Evolutionary conservation across 2,329 filamentous ascomycete genomes (phyloP).

Genomic region (Diaporthe velutina): DNA sequence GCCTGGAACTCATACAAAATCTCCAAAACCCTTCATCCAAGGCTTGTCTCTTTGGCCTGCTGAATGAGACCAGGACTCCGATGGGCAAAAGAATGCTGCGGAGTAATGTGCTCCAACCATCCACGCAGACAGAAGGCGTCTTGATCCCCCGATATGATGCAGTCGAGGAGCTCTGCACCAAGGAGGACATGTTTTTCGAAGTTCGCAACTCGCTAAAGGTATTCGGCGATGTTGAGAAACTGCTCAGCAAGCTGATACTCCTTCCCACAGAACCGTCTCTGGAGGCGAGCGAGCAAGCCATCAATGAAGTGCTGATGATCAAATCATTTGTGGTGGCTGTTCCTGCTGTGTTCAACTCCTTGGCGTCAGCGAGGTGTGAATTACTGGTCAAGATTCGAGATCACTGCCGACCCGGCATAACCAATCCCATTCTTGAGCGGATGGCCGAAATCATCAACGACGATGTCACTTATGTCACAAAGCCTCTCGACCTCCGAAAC

Average conservation of each 20-base stretch:
- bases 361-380: conserved; percentile 73
- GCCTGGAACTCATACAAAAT: conserved; percentile 92
- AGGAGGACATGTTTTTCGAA: conserved; percentile 87
- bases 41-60: conserved; percentile 84
- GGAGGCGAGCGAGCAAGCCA: conserved; percentile 79
- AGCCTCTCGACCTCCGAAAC: conserved; percentile 87
- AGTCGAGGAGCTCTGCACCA: conserved; percentile 82
- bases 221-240: conserved; percentile 83
- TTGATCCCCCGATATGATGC: conserved; percentile 83
- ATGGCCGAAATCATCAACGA: conserved; percentile 82
- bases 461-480: conserved; percentile 82
- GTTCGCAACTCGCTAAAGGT: conserved; percentile 80
- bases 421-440: conserved; percentile 70
- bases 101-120: conserved; percentile 89
- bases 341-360: conserved; percentile 74
- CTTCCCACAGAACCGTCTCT: conserved; percentile 76
- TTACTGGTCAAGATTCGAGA: conserved; percentile 77
- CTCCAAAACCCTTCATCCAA: conserved; percentile 81
- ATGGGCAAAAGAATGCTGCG: conserved; percentile 90
- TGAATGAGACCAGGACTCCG: conserved; percentile 87
- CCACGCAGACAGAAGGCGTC: conserved; percentile 75
- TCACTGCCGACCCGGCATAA: conserved; percentile 75
- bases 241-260: conserved; percentile 87
- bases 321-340: conserved; percentile 84
- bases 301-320: conserved; percentile 88